Conservation (phyloP, 768 basidiomycete species). For the Mycena venus region DNA sequence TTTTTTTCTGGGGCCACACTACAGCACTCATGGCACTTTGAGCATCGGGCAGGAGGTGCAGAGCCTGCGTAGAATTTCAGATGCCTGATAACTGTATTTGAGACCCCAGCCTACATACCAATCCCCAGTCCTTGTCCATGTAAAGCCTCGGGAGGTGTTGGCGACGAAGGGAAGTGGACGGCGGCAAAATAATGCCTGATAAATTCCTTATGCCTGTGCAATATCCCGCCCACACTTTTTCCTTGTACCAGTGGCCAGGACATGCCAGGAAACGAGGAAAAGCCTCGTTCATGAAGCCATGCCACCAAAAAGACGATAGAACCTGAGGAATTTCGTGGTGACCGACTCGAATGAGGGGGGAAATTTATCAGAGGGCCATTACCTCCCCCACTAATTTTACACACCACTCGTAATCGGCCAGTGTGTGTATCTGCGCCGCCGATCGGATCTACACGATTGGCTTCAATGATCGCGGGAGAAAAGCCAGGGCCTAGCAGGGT, state of each 20-base stretch:
- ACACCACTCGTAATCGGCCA: neutral
- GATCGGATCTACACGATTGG: neutral
- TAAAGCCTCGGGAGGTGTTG: neutral
- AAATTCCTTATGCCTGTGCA: no score
- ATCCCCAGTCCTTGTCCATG: neutral
- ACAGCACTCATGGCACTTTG: no score
- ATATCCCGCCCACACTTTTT: neutral
- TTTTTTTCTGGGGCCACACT: no score
- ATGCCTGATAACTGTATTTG: neutral
- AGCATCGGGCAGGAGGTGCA: neutral
- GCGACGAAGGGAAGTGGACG: neutral
- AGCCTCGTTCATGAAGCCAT: neutral
- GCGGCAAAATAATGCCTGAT: no score
- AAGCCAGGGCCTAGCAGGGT: neutral
- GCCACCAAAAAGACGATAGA: neutral
- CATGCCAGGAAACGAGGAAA: neutral
- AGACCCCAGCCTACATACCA: neutral
- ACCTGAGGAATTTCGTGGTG: neutral
- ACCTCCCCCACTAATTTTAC: neutral
- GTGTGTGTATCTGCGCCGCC: slow-evolving; percentile 17
- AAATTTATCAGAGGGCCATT: neutral
- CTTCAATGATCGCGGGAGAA: slow-evolving; percentile 23
- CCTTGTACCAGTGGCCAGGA: no score
- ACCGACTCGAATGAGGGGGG: neutral
- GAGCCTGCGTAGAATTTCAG: neutral